These are phyloP conservation scores for Trametes cinnabarina DNA, from an alignment of 768 basidiomycete genomes.

Conservation along the genomic window DNA sequence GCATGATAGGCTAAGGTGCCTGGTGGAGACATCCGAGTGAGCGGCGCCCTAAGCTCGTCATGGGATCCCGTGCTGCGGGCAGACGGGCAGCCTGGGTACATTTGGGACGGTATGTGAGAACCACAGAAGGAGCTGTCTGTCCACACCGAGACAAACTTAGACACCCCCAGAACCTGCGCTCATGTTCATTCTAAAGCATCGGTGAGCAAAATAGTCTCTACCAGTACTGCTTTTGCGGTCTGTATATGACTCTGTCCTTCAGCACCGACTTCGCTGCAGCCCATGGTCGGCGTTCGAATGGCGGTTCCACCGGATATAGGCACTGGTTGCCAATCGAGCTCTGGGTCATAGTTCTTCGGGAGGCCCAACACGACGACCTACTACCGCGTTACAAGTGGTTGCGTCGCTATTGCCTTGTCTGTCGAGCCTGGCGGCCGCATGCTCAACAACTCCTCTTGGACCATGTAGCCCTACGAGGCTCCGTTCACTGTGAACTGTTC, in stretches of 20 bases:
- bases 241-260: neutral
- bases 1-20: no score
- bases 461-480: conserved; percentile 5
- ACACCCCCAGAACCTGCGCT: neutral
- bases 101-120: neutral
- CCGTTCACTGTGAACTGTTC: neutral
- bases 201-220: neutral
- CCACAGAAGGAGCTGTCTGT: neutral
- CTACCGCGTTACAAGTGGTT: conserved; percentile 5
- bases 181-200: neutral
- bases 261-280: neutral
- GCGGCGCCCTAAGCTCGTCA: neutral
- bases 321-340: neutral
- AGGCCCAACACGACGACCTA: conserved; percentile 12
- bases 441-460: conserved; percentile 8
- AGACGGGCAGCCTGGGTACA: neutral
- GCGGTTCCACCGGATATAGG: neutral
- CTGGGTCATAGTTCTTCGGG: neutral
- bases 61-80: neutral
- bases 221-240: no score
- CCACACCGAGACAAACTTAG: neutral
- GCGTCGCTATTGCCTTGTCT: conserved; percentile 1
- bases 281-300: neutral
- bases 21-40: neutral
- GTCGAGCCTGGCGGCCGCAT: conserved; percentile 4